Conservation (phyloP, 768 basidiomycete species). For the Hericium rajendrae region DNA sequence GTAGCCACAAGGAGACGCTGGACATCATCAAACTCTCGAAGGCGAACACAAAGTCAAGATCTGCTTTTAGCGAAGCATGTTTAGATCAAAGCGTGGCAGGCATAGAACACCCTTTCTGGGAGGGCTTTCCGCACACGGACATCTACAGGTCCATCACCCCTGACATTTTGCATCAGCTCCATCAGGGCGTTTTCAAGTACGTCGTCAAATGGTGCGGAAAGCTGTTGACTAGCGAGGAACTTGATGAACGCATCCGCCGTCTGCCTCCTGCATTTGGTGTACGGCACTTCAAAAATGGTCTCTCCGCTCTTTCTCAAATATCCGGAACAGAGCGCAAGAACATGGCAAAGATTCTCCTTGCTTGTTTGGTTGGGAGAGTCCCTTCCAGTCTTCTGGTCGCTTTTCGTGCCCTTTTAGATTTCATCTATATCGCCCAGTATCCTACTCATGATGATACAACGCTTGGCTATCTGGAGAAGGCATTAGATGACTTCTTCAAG, state of each 20-base stretch:
- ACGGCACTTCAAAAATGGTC: neutral
- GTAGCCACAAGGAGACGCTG: too few relatives aligned
- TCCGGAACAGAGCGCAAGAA: neutral
- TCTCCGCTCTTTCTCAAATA: neutral
- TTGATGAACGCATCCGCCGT: neutral
- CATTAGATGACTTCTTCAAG: slow-evolving; percentile 9
- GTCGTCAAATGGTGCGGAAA: slow-evolving; percentile 1
- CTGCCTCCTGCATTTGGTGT: too few relatives aligned
- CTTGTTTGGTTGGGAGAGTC: too few relatives aligned
- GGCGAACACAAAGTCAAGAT: too few relatives aligned
- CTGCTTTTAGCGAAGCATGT: too few relatives aligned
- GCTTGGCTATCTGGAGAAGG: slow-evolving; percentile 2
- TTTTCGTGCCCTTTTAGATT: too few relatives aligned
- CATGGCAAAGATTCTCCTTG: too few relatives aligned
- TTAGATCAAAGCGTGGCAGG: too few relatives aligned
- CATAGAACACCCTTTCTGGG: too few relatives aligned
- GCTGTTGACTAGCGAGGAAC: neutral
- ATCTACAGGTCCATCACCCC: slow-evolving; percentile 12
- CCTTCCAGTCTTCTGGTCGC: too few relatives aligned
- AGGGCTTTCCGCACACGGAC: too few relatives aligned
- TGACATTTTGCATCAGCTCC: slow-evolving; percentile 13
- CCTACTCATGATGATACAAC: slow-evolving; percentile 6
- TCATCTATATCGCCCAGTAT: slow-evolving; percentile 18
- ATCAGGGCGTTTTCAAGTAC: slow-evolving; percentile 10
- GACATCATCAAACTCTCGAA: too few relatives aligned